Percentiles rank a stretch among this genome's conserved stretches.
phyloP scores from a whole-genome alignment of 768 basidiomycete species.

The Lactarius deliciosus region DNA sequence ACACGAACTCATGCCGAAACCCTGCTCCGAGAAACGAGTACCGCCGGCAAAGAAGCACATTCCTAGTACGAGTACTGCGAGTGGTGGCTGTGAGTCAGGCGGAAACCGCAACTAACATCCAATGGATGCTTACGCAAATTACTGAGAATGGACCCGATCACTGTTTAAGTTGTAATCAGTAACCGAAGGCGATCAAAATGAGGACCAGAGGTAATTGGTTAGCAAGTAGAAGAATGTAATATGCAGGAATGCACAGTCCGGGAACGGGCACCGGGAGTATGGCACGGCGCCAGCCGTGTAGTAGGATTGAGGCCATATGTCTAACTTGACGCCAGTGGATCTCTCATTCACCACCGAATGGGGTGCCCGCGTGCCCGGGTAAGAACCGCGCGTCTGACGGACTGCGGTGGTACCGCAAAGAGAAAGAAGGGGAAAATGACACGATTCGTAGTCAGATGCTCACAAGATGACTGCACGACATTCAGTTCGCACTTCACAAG shows the following conservation, averaged over 20 bases:
- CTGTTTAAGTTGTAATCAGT: conserved; percentile 30
- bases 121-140: conserved; percentile 41
- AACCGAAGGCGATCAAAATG: not conserved
- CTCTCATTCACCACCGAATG: not conserved
- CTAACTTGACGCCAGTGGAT: not conserved
- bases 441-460: conserved; percentile 22
- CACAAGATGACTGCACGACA: conserved; percentile 48
- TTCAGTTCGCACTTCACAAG: conserved; percentile 45
- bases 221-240: not conserved
- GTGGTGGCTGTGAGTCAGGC: conserved; percentile 15
- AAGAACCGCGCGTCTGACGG: not conserved
- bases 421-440: not conserved
- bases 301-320: not conserved
- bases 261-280: conserved; percentile 2
- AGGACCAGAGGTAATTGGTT: not conserved
- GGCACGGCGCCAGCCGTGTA: not conserved
- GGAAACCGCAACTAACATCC: not conserved
- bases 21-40: conserved; percentile 74
- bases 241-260: not conserved
- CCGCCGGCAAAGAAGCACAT: conserved; percentile 93
- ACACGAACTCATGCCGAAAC: conserved; percentile 66
- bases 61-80: conserved; percentile 71
- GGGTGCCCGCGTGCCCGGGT: not conserved
- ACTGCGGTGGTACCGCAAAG: not conserved
- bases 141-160: conserved; percentile 49